Conservation (phyloP, 352 stramenopile genomes). For the Elongisporangium senticosum region DNA sequence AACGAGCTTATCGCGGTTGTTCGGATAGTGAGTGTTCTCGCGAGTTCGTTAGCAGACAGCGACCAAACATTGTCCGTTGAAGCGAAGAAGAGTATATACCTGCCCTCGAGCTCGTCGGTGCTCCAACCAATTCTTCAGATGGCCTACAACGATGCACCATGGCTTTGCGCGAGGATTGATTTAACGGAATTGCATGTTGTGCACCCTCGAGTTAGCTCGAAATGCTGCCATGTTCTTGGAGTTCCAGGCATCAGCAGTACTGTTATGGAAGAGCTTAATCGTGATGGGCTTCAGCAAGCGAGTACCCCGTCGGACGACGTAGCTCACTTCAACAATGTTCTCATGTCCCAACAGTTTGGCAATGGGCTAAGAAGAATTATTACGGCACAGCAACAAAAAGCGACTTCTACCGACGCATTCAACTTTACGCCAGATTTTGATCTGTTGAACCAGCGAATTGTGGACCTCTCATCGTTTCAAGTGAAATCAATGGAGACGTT, state of each 20-base stretch:
- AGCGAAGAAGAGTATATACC: constrained; percentile 40
- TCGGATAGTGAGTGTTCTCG: constrained; percentile 67
- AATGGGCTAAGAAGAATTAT: constrained; percentile 61
- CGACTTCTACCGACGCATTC: constrained; percentile 31
- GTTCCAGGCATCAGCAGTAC: constrained; percentile 55
- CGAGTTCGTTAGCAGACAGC: constrained; percentile 35
- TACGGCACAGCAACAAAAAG: constrained; percentile 60
- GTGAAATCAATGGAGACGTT: constrained; percentile 47
- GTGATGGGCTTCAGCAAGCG: constrained; percentile 8
- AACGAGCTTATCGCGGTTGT: constrained; percentile 84
- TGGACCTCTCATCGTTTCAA: constrained; percentile 35
- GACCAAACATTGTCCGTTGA: constrained; percentile 31
- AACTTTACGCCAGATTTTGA: constrained; percentile 53
- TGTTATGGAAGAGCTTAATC: constrained; percentile 55
- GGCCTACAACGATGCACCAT: constrained; percentile 68
- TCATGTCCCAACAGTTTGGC: constrained; percentile 47
- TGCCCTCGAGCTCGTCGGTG: constrained; percentile 47
- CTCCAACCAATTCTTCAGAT: constrained; percentile 57
- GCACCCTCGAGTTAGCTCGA: constrained; percentile 49
- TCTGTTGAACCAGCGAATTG: constrained; percentile 51
- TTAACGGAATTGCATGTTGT: constrained; percentile 58
- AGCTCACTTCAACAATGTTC: constrained; percentile 42
- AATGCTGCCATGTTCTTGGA: constrained; percentile 46
- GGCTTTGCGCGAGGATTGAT: constrained; percentile 55
- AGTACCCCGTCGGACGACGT: constrained; percentile 21